Percentiles rank a stretch among this genome's conserved stretches.
Conservation (phyloP, 78 protist genomes). For the Dictyostelium discoideum region DNA sequence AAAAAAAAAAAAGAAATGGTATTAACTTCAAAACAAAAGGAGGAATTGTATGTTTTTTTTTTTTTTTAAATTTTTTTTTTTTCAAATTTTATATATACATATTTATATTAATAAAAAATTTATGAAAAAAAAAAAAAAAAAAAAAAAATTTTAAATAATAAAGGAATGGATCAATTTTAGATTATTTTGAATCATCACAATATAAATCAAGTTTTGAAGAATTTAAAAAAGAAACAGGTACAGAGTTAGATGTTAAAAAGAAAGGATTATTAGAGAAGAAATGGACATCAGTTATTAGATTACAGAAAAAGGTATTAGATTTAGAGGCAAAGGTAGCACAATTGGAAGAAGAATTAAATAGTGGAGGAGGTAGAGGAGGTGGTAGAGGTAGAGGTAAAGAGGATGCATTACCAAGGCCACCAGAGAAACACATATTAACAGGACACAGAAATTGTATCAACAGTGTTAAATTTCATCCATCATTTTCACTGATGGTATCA, state of each 20-base stretch:
- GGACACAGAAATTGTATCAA: constrained; percentile 89
- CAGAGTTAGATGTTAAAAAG: constrained; percentile 63
- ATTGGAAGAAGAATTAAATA: constrained; percentile 81
- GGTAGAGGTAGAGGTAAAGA: constrained; percentile 70
- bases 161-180: constrained; percentile 63
- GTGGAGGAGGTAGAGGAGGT: constrained; percentile 51
- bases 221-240: constrained; percentile 48
- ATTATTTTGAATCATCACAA: constrained; percentile 66
- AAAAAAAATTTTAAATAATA: not conserved
- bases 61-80: too few relatives aligned
- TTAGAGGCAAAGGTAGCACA: constrained; percentile 81
- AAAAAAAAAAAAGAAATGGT: constrained; percentile 8
- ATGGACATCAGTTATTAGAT: constrained; percentile 90
- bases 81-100: not conserved
- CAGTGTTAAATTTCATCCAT: constrained; percentile 86
- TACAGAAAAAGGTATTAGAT: constrained; percentile 88
- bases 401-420: constrained; percentile 90
- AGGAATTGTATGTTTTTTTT: constrained; percentile 3
- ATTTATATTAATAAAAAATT: not conserved
- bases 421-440: constrained; percentile 77
- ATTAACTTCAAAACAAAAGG: constrained; percentile 31
- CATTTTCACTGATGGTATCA: constrained; percentile 81
- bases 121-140: not conserved
- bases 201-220: constrained; percentile 58
- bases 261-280: constrained; percentile 88